Evolutionary conservation across 345 rosid genomes (phyloP).

Genomic region (Bruguiera gymnorhiza): DNA sequence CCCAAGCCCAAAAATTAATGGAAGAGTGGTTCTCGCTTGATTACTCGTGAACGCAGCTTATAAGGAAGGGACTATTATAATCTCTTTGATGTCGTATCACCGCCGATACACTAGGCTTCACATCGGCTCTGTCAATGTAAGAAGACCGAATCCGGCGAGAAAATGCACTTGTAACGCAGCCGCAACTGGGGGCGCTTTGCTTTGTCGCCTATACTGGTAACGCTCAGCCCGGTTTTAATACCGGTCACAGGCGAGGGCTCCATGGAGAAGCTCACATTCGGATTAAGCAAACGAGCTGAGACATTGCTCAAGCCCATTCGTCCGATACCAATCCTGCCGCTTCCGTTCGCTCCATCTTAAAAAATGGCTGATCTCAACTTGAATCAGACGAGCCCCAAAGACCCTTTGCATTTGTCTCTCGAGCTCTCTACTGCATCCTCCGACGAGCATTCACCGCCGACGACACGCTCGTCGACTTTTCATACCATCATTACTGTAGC

Average conservation of each 20-base stretch:
- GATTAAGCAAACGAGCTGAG: constrained; percentile 14
- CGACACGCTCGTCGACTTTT: constrained; percentile 41
- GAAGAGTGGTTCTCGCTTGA: no score
- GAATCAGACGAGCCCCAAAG: constrained; percentile 27
- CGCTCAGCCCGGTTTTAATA: constrained; percentile 14
- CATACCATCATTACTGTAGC: constrained; percentile 56
- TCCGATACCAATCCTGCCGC: constrained; percentile 50
- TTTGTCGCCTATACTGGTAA: neutral
- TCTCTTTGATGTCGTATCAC: no score
- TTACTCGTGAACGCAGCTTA: no score
- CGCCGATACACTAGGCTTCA: no score
- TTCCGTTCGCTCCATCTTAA: constrained; percentile 58
- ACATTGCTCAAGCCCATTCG: constrained; percentile 34
- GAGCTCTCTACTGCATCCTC: constrained; percentile 43
- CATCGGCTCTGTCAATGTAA: constrained; percentile 31
- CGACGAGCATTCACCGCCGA: constrained; percentile 41
- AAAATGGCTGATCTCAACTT: constrained; percentile 67
- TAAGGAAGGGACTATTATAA: no score
- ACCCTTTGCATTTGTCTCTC: constrained; percentile 47
- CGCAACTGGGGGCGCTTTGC: no score
- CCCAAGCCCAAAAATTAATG: no score
- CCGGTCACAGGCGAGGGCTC: constrained; percentile 25
- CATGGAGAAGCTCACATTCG: constrained; percentile 28
- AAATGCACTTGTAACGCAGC: neutral
- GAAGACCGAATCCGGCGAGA: constrained; percentile 34